phyloP scores from a whole-genome alignment of 768 basidiomycete species.

The Podaxis sp. region DNA sequence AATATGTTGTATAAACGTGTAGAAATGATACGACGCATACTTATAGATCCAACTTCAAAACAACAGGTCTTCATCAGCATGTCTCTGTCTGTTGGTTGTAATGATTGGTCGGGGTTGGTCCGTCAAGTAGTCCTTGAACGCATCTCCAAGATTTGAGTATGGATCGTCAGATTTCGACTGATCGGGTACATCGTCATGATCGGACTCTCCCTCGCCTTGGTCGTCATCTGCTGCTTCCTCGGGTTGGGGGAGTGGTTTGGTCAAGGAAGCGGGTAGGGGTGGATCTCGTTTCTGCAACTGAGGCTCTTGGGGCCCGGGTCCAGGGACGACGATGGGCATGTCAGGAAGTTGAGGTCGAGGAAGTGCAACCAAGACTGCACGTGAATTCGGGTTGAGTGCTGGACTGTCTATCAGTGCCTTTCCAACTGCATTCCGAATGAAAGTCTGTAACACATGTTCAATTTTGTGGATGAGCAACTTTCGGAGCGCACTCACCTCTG shows the following conservation, averaged over 20 bases:
- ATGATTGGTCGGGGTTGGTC: conserved; percentile 71
- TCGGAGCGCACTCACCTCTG: conserved; percentile 56
- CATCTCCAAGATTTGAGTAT: conserved; percentile 78
- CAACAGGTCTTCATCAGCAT: conserved; percentile 67
- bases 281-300: conserved; percentile 23
- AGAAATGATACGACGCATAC: conserved; percentile 1
- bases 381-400: conserved; percentile 81
- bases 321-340: conserved; percentile 47
- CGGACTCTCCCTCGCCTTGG: conserved; percentile 27
- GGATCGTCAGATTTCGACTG: conserved; percentile 52
- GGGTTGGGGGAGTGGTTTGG: conserved; percentile 20
- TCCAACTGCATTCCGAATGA: conserved; percentile 87
- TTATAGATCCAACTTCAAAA: conserved; percentile 33
- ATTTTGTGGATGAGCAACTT: background rate
- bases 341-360: conserved; percentile 49
- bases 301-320: conserved; percentile 62
- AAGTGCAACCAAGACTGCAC: conserved; percentile 65
- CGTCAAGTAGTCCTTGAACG: conserved; percentile 70
- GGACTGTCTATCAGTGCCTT: conserved; percentile 85
- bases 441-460: conserved; percentile 53
- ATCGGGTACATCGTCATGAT: conserved; percentile 25
- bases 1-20: conserved; percentile 14
- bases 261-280: conserved; percentile 18
- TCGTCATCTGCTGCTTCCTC: conserved; percentile 28
- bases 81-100: conserved; percentile 35